Conservation (phyloP, 1,284 basidiomycete genomes). For the Austroboletus olivaceoglutinosus region DNA sequence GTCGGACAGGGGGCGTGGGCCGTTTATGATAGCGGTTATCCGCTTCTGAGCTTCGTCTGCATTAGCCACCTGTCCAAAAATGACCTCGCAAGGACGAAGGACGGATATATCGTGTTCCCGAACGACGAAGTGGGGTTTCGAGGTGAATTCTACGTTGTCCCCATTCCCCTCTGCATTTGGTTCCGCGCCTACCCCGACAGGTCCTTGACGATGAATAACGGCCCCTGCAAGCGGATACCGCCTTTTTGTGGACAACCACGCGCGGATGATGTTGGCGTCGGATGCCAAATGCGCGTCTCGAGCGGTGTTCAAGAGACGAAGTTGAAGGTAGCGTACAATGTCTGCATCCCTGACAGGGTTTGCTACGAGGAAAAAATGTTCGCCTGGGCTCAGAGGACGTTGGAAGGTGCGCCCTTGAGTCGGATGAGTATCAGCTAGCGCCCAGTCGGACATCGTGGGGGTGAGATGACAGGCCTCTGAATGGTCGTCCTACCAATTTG, state of each 20-base stretch:
- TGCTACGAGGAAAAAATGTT: neutral
- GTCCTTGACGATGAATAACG: neutral
- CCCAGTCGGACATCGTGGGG: no score
- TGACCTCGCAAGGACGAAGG: slow-evolving; percentile 9
- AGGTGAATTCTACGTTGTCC: neutral
- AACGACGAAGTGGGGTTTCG: slow-evolving; percentile 15
- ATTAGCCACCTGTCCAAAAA: slow-evolving; percentile 6
- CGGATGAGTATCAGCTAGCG: no score
- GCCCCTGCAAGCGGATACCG: slow-evolving; percentile 24
- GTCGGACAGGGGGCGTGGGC: slow-evolving; percentile 18
- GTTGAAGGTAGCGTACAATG: slow-evolving; percentile 7
- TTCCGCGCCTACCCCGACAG: no score
- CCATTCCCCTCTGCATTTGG: neutral
- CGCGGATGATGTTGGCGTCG: slow-evolving; percentile 10
- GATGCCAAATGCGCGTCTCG: slow-evolving; percentile 5
- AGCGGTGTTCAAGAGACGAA: slow-evolving; percentile 5
- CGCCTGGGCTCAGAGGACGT: slow-evolving; percentile 12
- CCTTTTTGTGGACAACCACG: slow-evolving; percentile 21
- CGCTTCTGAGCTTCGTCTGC: slow-evolving; percentile 11
- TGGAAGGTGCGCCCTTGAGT: slow-evolving; percentile 10
- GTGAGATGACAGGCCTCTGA: no score
- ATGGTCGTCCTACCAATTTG: no score
- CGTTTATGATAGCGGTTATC: slow-evolving; percentile 1
- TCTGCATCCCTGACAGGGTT: neutral
- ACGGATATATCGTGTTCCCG: slow-evolving; percentile 15